Evolutionary conservation across 495 filamentous ascomycete species (phyloP).

Genomic region (Aspergillus coremiiformis): DNA sequence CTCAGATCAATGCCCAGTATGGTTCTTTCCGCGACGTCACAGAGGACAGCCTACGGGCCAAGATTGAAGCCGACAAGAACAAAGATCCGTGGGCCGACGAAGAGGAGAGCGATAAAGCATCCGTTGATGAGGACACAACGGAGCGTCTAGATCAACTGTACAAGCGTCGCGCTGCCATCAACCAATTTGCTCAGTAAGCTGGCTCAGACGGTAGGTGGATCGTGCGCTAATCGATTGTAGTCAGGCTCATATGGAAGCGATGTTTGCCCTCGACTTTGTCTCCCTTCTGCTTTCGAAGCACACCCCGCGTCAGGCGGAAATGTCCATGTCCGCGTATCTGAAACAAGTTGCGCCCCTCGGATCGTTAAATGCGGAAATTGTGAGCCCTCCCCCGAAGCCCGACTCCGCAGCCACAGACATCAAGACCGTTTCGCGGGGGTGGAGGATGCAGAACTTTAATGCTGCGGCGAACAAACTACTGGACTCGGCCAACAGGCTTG

Average conservation of each 20-base stretch:
- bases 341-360: slow-evolving; percentile 64
- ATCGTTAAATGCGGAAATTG: slow-evolving; percentile 68
- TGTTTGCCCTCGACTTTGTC: slow-evolving; percentile 69
- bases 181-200: slow-evolving; percentile 38
- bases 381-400: slow-evolving; percentile 48
- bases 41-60: slow-evolving; percentile 51
- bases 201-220: background rate
- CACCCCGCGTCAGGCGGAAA: slow-evolving; percentile 55
- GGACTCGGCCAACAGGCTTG: slow-evolving; percentile 62
- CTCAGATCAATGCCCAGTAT: slow-evolving; percentile 64
- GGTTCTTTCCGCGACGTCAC: slow-evolving; percentile 67
- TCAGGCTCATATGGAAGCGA: slow-evolving; percentile 57
- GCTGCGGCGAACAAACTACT: slow-evolving; percentile 66
- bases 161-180: slow-evolving; percentile 39
- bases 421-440: slow-evolving; percentile 59
- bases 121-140: slow-evolving; percentile 27
- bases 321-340: slow-evolving; percentile 60
- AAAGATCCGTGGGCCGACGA: slow-evolving; percentile 30
- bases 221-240: slow-evolving; percentile 28
- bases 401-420: slow-evolving; percentile 46
- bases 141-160: slow-evolving; percentile 38
- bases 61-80: slow-evolving; percentile 47
- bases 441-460: slow-evolving; percentile 69
- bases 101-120: slow-evolving; percentile 27
- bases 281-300: slow-evolving; percentile 80